These are phyloP conservation scores for Bryum argenteum DNA, from an alignment of 225 moss, liverwort and hornwort species.

Conservation along the genomic window DNA sequence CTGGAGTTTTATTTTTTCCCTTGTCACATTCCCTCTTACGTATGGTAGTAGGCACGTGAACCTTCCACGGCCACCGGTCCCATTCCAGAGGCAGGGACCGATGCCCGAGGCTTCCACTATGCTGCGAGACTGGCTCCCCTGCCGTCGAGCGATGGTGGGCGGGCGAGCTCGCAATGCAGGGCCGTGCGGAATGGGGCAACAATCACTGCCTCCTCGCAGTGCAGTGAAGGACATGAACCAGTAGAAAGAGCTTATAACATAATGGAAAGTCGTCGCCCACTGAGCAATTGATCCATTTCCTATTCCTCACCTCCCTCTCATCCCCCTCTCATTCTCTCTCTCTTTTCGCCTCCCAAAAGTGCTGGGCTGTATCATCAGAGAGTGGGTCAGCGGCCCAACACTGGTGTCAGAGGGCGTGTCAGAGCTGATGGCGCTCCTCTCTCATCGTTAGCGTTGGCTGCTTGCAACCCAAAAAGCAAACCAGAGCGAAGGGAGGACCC, in stretches of 20 bases:
- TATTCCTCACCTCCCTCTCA: not conserved
- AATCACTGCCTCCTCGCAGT: not conserved
- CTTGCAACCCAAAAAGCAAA: not conserved
- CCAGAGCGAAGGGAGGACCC: not conserved
- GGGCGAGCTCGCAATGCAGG: too few relatives aligned
- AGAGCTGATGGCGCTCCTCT: conserved; percentile 11
- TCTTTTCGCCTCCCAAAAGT: not conserved
- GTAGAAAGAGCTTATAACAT: not conserved
- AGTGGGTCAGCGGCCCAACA: conserved; percentile 21
- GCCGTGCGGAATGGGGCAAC: not conserved
- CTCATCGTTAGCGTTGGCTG: conserved; percentile 19
- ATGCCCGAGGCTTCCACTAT: too few relatives aligned
- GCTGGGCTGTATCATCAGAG: conserved; percentile 7
- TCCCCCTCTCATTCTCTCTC: not conserved
- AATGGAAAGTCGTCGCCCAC: not conserved
- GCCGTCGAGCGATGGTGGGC: too few relatives aligned
- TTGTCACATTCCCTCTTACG: too few relatives aligned
- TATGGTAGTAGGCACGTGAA: too few relatives aligned
- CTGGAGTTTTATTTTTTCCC: too few relatives aligned
- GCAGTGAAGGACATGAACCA: not conserved
- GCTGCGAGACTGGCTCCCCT: too few relatives aligned
- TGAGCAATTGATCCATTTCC: not conserved
- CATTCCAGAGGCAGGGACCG: too few relatives aligned
- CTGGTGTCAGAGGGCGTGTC: conserved; percentile 8
- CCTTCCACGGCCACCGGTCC: too few relatives aligned